Base-by-base conservation (phyloP, 2,329 filamentous ascomycete genomes). In the Trichoderma cornu-damae region DNA sequence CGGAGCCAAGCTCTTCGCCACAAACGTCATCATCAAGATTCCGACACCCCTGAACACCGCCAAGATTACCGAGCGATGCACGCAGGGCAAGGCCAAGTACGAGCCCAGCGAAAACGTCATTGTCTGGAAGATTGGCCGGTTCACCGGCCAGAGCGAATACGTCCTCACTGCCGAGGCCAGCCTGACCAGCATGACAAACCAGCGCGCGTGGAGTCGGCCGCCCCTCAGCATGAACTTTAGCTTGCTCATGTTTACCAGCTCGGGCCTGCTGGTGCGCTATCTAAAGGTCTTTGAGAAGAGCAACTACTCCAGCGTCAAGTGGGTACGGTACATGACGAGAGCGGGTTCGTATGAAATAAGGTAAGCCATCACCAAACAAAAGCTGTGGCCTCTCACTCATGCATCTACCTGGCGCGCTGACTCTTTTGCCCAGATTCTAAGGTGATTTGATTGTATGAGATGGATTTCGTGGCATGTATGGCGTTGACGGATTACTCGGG, bases 261-360 rank as follows among this genome's bases (percentile, higher is more conserved):
- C 89, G 1, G 94, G 94, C 0, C 71, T 99, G 69, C 70, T 99
- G 62, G 94, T 99, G 58, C 80, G 95, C 49, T 99, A 99, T 72
- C 75, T 99, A 58, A 99, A 99, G 76, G 94, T 99, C 1, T 99
- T 99, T 76, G 94, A 99, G 77, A 99, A 99, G 85, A 94, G 84
- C 73, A 97, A 97, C 73, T 99, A 99, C 72, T 95, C 89, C 61
- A 96, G 91, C 69, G 94, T 99, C 48, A 99, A 99, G 74, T 99
- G 94, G 94, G 94, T 99, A 66, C 80, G 94, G 66, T 99, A 99
- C 74, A 97, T 99, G 94, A 99, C 94, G 16, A 85, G 93, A 64
- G 94, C 93, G 14, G 94, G 94, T 26, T 96, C 91, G 73, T 99
- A 99, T 73, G 94, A 99, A 76, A 96, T 99, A 70, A 81, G 91